Conservation (phyloP, 129 eudicot genomes). For the Flaveria linearis region DNA sequence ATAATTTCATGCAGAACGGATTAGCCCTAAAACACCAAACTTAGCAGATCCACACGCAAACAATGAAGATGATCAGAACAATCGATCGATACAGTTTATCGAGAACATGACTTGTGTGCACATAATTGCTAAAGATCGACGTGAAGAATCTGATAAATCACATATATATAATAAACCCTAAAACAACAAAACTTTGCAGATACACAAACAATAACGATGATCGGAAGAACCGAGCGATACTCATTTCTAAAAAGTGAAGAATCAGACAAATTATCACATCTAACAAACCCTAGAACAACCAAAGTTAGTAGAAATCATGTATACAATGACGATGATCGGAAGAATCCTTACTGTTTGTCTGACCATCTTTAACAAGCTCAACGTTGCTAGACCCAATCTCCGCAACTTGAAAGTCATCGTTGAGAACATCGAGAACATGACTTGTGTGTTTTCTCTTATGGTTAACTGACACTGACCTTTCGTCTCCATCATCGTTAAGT, state of each 20-base stretch:
- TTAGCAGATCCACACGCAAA: neutral
- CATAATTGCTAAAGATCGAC: no score
- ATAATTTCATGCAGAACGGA: no score
- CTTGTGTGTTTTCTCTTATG: neutral
- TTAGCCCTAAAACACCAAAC: neutral
- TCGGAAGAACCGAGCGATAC: neutral
- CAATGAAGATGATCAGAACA: neutral
- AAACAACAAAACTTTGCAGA: no score
- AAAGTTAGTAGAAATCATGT: neutral
- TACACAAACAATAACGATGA: neutral
- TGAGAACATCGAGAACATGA: neutral
- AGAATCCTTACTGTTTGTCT: neutral
- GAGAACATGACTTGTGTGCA: no score
- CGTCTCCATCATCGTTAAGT: slow-evolving; percentile 18
- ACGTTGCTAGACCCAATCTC: neutral
- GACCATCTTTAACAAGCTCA: no score
- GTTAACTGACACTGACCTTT: slow-evolving; percentile 10
- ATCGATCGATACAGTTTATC: no score
- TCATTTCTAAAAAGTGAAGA: no score
- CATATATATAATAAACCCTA: no score
- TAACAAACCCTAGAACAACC: no score
- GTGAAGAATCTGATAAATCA: no score
- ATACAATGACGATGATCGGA: neutral
- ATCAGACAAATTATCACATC: neutral
- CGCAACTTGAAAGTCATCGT: neutral